Conservation (phyloP, 805 yeast species). For the Saturnispora diversa region DNA sequence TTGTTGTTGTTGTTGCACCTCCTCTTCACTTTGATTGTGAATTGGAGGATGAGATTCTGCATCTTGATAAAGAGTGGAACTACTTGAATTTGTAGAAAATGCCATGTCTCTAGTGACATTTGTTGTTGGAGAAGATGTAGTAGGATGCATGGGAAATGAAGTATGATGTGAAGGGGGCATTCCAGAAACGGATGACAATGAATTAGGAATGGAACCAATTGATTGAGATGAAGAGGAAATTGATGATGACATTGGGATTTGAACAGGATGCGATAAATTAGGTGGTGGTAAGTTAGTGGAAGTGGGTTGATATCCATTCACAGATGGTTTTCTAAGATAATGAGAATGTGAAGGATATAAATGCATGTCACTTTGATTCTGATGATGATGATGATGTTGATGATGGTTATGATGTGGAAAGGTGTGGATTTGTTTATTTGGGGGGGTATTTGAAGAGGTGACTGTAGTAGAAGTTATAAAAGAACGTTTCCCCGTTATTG, state of each 20-base stretch:
- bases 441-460: too few species aligned
- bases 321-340: conserved; percentile 8
- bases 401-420: too few species aligned
- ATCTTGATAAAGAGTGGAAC: conserved; percentile 28
- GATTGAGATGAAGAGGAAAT: conserved; percentile 5
- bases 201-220: conserved; percentile 7
- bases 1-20: not conserved
- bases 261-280: too few species aligned
- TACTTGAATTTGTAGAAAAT: conserved; percentile 30
- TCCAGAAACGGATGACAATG: conserved; percentile 5
- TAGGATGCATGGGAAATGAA: conserved; percentile 30
- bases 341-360: not conserved
- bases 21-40: too few species aligned
- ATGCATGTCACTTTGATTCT: conserved; percentile 1
- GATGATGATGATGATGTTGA: too few species aligned
- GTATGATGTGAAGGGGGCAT: not conserved
- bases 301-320: too few species aligned
- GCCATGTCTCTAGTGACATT: conserved; percentile 44
- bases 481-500: too few species aligned
- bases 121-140: conserved; percentile 48
- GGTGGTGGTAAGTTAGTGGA: too few species aligned
- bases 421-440: too few species aligned
- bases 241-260: conserved; percentile 7
- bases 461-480: too few species aligned
- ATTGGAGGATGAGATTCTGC: conserved; percentile 19